phyloP scores from a whole-genome alignment of 2,329 filamentous ascomycete species.

The Nemania sp. region DNA sequence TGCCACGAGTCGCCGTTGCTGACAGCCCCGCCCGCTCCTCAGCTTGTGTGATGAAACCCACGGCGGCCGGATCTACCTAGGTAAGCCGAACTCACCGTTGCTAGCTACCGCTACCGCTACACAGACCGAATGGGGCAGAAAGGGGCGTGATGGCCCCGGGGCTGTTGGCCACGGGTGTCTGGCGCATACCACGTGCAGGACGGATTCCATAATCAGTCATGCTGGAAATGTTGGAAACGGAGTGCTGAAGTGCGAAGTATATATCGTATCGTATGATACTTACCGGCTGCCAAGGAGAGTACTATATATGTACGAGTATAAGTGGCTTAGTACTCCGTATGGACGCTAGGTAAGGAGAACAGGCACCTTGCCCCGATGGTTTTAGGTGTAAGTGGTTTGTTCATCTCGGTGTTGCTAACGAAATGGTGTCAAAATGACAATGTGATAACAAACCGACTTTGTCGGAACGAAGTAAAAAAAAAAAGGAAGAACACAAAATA shows the following conservation, averaged over 20 bases:
- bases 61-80: not conserved
- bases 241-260: not conserved
- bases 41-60: conserved; percentile 1
- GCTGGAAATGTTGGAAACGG: no score
- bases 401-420: no score
- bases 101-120: not conserved
- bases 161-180: not conserved
- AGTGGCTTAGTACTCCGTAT: conserved; percentile 4
- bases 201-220: not conserved
- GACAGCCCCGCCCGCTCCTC: not conserved
- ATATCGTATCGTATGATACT: conserved; percentile 18
- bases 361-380: no score
- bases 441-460: no score
- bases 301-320: not conserved
- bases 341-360: not conserved
- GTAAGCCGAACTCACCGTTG: not conserved
- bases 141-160: not conserved
- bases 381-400: no score
- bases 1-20: conserved; percentile 6
- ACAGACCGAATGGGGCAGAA: not conserved
- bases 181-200: not conserved
- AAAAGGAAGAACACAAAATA: conserved; percentile 5
- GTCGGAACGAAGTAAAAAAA: no score
- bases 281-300: conserved; percentile 5
- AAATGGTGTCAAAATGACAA: no score